These are phyloP conservation scores for Fusarium sp. DNA, from an alignment of 2,329 filamentous ascomycete species.

Conservation along the genomic window DNA sequence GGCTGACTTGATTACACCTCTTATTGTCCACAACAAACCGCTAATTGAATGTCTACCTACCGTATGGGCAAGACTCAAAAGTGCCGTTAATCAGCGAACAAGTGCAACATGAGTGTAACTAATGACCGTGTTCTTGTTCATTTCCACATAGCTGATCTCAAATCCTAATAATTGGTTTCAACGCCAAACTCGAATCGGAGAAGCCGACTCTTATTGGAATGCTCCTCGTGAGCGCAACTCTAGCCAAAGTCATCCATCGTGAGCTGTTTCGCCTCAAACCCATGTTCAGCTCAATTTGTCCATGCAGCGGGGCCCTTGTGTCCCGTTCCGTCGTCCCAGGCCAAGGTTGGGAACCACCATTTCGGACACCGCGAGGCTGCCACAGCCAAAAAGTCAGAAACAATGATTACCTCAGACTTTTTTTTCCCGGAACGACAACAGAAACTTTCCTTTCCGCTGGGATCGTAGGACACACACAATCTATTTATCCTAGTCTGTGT, in stretches of 20 bases:
- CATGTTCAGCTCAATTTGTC: slow-evolving; percentile 40
- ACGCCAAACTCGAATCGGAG: slow-evolving; percentile 31
- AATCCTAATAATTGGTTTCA: slow-evolving; percentile 34
- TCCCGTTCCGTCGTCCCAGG: slow-evolving; percentile 19
- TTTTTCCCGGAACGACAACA: neutral
- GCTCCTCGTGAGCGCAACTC: slow-evolving; percentile 30
- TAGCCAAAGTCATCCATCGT: slow-evolving; percentile 14
- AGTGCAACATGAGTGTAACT: slow-evolving; percentile 4
- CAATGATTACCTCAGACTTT: slow-evolving; percentile 4
- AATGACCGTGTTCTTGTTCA: slow-evolving; percentile 17
- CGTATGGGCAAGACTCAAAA: slow-evolving; percentile 2
- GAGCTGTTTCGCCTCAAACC: slow-evolving; percentile 33
- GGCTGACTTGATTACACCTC: slow-evolving; percentile 25
- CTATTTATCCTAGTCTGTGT: slow-evolving; percentile 5
- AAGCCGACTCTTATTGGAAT: slow-evolving; percentile 38
- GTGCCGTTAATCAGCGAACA: slow-evolving; percentile 9
- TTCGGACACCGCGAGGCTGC: slow-evolving; percentile 37
- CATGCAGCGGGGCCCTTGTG: slow-evolving; percentile 19
- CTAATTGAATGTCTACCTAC: neutral
- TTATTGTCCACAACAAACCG: slow-evolving; percentile 8
- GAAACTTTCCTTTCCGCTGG: slow-evolving; percentile 9
- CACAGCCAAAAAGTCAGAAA: slow-evolving; percentile 14
- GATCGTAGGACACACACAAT: slow-evolving; percentile 8
- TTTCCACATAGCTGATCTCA: slow-evolving; percentile 28
- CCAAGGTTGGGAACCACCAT: slow-evolving; percentile 28